phyloP scores from a whole-genome alignment of 1,139 yeast genomes.

The Geotrichum aggregatum region DNA sequence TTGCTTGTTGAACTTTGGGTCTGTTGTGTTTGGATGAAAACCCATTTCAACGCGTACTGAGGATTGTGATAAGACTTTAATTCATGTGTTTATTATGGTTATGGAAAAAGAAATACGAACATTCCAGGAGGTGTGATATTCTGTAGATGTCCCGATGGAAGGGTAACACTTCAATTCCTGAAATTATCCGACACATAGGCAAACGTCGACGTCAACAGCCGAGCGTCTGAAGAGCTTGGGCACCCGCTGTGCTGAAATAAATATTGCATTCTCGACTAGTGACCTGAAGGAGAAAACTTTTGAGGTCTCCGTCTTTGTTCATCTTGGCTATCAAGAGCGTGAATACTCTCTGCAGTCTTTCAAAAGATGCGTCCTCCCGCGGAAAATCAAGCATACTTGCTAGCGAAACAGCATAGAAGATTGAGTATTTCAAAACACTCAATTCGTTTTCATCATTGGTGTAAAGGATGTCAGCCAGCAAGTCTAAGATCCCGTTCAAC shows the following conservation, averaged over 20 bases:
- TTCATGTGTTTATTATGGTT: too few relatives aligned
- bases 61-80: neutral
- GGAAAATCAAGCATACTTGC: neutral
- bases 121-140: neutral
- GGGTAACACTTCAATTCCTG: neutral
- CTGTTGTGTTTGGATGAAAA: neutral
- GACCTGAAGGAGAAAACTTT: neutral
- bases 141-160: neutral
- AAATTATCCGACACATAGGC: neutral
- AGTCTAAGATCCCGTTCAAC: neutral
- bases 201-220: too few relatives aligned
- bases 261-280: neutral
- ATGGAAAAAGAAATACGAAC: neutral
- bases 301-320: neutral
- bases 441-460: neutral
- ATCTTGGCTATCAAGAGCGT: neutral
- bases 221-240: neutral
- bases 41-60: neutral
- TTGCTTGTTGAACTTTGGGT: neutral
- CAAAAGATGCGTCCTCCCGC: neutral
- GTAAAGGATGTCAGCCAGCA: constrained; percentile 5
- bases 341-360: constrained; percentile 2
- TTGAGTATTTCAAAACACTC: neutral
- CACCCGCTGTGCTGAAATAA: neutral
- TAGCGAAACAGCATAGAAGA: neutral